Percentiles rank a stretch among this genome's conserved stretches.
phyloP scores from a whole-genome alignment of 2,329 filamentous ascomycete species.

The Pseudohalonectria lignicola region DNA sequence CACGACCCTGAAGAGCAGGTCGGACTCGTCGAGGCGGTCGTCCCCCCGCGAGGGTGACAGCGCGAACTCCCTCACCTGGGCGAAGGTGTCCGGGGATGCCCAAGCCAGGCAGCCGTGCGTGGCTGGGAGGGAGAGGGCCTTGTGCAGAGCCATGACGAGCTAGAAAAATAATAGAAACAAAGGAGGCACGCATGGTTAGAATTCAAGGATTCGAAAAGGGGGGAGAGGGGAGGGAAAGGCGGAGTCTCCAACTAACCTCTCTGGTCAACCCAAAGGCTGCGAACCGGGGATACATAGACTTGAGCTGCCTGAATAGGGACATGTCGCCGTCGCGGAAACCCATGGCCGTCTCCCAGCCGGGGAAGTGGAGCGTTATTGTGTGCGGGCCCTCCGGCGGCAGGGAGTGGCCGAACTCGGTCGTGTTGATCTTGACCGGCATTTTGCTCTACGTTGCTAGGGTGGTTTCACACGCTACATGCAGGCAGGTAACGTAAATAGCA shows the following conservation, averaged over 20 bases:
- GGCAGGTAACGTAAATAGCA: too few species aligned
- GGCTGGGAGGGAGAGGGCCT: slow-evolving; percentile 15
- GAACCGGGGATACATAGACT: slow-evolving; percentile 36
- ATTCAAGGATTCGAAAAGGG: neutral
- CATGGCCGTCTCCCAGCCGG: slow-evolving; percentile 28
- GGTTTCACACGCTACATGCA: too few species aligned
- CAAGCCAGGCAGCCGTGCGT: slow-evolving; percentile 16
- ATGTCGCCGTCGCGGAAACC: slow-evolving; percentile 32
- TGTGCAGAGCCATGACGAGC: slow-evolving; percentile 24
- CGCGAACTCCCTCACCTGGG: slow-evolving; percentile 16
- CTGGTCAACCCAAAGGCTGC: slow-evolving; percentile 14
- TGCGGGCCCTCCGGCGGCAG: slow-evolving; percentile 34
- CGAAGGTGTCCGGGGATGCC: slow-evolving; percentile 15
- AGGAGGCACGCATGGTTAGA: neutral
- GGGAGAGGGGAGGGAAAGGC: too few species aligned
- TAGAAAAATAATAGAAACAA: too few species aligned
- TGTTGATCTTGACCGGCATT: slow-evolving; percentile 8
- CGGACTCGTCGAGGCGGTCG: slow-evolving; percentile 10
- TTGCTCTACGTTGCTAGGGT: too few species aligned
- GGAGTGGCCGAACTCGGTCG: slow-evolving; percentile 28
- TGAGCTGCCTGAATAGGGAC: slow-evolving; percentile 19
- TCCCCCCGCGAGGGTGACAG: slow-evolving; percentile 22
- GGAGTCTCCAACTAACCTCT: neutral
- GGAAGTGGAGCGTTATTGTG: slow-evolving; percentile 32
- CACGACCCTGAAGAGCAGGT: slow-evolving; percentile 26